phyloP scores from a whole-genome alignment of 305 asterid species.

The Lippia alba region DNA sequence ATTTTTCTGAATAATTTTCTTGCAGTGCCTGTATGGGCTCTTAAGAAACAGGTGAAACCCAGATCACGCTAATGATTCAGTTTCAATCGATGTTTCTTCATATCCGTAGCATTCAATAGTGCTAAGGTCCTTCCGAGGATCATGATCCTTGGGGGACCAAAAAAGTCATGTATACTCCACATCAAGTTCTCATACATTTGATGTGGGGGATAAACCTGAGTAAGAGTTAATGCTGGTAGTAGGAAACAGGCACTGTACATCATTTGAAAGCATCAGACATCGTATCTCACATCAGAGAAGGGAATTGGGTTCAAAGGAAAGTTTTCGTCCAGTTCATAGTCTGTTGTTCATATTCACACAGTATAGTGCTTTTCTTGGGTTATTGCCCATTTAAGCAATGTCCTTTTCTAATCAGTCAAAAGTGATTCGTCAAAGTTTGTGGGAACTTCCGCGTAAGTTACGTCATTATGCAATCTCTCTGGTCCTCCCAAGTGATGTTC shows the following conservation, averaged over 20 bases:
- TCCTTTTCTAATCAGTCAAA: background rate
- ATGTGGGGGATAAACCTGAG: no score
- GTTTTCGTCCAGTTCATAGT: background rate
- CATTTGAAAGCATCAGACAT: no score
- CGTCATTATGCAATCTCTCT: no score
- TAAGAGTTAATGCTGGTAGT: no score
- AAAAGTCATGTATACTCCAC: no score
- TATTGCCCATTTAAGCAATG: background rate
- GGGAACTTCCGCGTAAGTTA: background rate
- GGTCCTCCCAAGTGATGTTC: background rate
- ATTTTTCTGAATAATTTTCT: constrained; percentile 12
- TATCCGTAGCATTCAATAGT: background rate
- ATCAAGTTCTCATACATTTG: no score
- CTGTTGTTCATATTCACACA: background rate
- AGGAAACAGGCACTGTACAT: no score
- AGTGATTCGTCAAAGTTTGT: background rate
- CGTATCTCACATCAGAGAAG: no score
- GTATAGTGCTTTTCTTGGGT: background rate
- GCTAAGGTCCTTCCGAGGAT: background rate
- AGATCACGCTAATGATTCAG: constrained; percentile 6
- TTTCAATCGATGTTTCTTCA: background rate
- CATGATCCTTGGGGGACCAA: no score
- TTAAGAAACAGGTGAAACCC: background rate
- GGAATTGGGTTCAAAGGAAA: no score
- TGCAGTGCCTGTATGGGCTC: constrained; percentile 2